These are phyloP conservation scores for Lagenaria siceraria DNA, from an alignment of 306 rosid genomes.

Conservation along the genomic window DNA sequence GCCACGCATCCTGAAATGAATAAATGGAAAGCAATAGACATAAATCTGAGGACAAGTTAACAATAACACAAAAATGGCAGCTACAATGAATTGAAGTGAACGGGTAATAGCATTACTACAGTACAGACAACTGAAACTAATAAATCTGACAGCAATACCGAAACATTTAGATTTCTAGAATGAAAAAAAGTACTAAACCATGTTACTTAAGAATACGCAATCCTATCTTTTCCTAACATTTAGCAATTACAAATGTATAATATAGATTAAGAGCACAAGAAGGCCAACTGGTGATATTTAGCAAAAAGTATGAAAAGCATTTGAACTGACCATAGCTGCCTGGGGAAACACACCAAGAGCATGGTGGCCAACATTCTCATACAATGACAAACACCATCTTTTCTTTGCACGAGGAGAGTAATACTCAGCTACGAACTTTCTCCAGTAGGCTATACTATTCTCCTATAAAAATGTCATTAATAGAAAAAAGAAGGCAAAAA, in stretches of 20 bases:
- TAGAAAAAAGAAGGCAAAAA: neutral
- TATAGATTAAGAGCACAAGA: neutral
- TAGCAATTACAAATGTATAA: neutral
- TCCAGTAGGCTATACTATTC: constrained; percentile 91
- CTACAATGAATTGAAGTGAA: neutral
- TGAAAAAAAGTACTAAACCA: neutral
- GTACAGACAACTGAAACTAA: neutral
- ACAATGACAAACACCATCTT: constrained; percentile 88
- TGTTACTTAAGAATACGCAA: neutral
- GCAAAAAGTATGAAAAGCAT: neutral
- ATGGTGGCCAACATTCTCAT: constrained; percentile 78
- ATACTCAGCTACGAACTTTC: constrained; percentile 89
- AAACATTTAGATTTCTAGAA: neutral
- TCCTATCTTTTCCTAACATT: neutral
- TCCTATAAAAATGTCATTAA: constrained; percentile 34
- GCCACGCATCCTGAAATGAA: constrained; percentile 78
- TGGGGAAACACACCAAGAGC: constrained; percentile 94
- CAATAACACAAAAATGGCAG: neutral
- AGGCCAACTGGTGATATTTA: neutral
- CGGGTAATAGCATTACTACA: neutral
- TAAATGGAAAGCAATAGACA: neutral
- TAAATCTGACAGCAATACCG: neutral
- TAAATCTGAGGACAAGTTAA: neutral
- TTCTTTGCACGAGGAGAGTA: constrained; percentile 94
- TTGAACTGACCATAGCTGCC: constrained; percentile 64